Evolutionary conservation across 169 alveolate species (phyloP).

Genomic region (Cryptosporidium muris): DNA sequence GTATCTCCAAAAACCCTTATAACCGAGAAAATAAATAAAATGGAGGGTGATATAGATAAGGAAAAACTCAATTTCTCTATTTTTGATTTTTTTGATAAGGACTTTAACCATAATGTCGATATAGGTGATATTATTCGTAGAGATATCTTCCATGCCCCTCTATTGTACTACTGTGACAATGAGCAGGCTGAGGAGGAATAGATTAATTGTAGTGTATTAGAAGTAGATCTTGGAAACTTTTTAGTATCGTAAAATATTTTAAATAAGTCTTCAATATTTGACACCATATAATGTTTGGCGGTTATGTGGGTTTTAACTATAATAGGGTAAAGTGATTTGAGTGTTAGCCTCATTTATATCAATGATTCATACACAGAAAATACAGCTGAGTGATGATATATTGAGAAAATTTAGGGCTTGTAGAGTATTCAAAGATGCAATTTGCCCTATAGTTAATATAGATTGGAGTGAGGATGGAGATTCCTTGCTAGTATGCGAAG

Average conservation of each 20-base stretch:
- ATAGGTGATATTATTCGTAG: constrained; percentile 88
- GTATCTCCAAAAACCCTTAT: constrained; percentile 69
- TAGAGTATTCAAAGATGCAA: constrained; percentile 64
- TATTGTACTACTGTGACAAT: constrained; percentile 79
- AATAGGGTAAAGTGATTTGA: too few relatives aligned
- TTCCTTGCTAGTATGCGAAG: constrained; percentile 55
- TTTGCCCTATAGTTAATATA: constrained; percentile 48
- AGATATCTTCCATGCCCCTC: constrained; percentile 91
- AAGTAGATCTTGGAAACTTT: too few relatives aligned
- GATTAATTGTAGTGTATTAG: not conserved
- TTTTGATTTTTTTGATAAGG: constrained; percentile 83
- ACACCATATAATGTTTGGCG: too few relatives aligned
- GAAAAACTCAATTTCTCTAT: constrained; percentile 73
- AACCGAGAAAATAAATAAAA: constrained; percentile 59
- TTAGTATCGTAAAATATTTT: too few relatives aligned
- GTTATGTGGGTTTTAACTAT: too few relatives aligned
- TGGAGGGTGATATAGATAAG: constrained; percentile 67
- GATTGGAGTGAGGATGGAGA: constrained; percentile 73
- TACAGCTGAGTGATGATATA: constrained; percentile 29
- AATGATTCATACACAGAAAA: not conserved
- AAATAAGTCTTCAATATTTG: too few relatives aligned
- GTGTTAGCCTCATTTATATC: too few relatives aligned
- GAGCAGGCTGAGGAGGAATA: constrained; percentile 7
- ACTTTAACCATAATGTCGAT: constrained; percentile 71
- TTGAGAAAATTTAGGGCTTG: constrained; percentile 42